A percentile compares a stretch with the other conserved stretches of the same genome.
Conservation (phyloP, 441 rosid genomes). For the Eruca vesicaria region DNA sequence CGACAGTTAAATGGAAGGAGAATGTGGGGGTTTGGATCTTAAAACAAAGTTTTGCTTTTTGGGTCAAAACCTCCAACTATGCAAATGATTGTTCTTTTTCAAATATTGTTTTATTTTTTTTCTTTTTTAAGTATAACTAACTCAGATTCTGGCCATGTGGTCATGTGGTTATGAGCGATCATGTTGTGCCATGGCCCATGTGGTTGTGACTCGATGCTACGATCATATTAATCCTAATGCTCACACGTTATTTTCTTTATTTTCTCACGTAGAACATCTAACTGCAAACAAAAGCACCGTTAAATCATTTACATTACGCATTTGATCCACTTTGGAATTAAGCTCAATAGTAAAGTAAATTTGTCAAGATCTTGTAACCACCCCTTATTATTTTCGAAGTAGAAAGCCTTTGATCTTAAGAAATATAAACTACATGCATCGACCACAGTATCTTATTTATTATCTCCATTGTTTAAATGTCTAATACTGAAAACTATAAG, state of each 20-base stretch:
- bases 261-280: neutral
- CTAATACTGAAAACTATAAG: neutral
- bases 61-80: slow-evolving; percentile 19
- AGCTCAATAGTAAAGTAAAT: neutral
- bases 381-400: neutral
- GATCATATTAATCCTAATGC: neutral
- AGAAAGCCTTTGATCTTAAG: neutral
- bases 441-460: neutral
- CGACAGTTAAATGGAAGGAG: slow-evolving; percentile 20
- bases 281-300: neutral
- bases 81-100: slow-evolving; percentile 32
- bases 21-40: slow-evolving; percentile 18
- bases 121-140: neutral
- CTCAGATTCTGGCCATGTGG: neutral
- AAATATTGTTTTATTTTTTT: neutral
- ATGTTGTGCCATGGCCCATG: slow-evolving; percentile 49
- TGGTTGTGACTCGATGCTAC: slow-evolving; percentile 30
- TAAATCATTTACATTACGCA: neutral
- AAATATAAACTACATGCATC: neutral
- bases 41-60: neutral
- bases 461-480: neutral
- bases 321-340: neutral
- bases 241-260: neutral
- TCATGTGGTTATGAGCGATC: slow-evolving; percentile 2
- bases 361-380: neutral